These are phyloP conservation scores for Hyphodiscus hymeniophilus DNA, from an alignment of 495 filamentous ascomycete genomes.

Conservation along the genomic window DNA sequence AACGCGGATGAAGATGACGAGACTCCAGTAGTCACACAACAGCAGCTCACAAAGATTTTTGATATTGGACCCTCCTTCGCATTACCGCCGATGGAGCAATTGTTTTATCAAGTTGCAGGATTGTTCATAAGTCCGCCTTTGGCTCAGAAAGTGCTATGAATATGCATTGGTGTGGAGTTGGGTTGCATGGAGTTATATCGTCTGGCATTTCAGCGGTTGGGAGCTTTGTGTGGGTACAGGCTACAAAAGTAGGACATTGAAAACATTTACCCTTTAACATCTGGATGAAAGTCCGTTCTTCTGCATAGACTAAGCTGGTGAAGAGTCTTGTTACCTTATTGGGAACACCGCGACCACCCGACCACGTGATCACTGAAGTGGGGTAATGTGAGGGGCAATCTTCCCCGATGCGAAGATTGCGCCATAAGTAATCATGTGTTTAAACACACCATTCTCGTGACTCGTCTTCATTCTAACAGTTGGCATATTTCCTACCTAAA, in stretches of 20 bases:
- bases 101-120: slow-evolving; percentile 67
- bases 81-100: slow-evolving; percentile 65
- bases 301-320: too few species aligned
- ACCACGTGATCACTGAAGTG: neutral
- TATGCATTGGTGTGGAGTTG: neutral
- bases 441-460: neutral
- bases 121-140: slow-evolving; percentile 44
- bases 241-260: slow-evolving; percentile 5
- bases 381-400: slow-evolving; percentile 1
- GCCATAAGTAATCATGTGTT: neutral
- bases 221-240: slow-evolving; percentile 3
- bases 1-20: slow-evolving; percentile 29
- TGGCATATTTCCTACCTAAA: too few species aligned
- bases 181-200: slow-evolving; percentile 12
- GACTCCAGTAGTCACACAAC: slow-evolving; percentile 47
- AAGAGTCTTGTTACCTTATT: too few species aligned
- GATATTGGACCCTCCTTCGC: slow-evolving; percentile 65
- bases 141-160: slow-evolving; percentile 5
- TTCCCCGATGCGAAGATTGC: neutral
- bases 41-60: slow-evolving; percentile 66
- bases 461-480: neutral
- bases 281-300: too few species aligned
- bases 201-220: slow-evolving; percentile 12
- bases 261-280: slow-evolving; percentile 1
- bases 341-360: neutral